Conservation (phyloP, 371 early-diverging fungal genomes). For the Mucor indicus region DNA sequence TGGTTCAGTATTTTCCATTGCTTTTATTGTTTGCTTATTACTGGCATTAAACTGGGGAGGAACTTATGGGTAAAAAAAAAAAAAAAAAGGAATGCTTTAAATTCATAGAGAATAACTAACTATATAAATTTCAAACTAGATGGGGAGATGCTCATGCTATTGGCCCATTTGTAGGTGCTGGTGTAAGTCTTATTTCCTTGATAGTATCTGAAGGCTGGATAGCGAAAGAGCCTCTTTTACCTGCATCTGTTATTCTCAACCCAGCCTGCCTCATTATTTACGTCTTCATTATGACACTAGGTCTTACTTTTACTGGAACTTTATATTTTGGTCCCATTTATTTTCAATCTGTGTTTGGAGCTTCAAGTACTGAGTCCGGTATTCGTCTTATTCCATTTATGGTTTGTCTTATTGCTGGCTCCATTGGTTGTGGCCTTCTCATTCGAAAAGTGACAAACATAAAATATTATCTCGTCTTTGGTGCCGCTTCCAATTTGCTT, state of each 20-base stretch:
- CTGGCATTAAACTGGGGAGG: constrained; percentile 54
- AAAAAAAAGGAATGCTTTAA: too few species aligned
- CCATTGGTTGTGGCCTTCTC: constrained; percentile 26
- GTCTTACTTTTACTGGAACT: constrained; percentile 66
- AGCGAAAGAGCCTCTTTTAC: constrained; percentile 47
- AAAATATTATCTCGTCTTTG: constrained; percentile 28
- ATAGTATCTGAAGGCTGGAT: constrained; percentile 45
- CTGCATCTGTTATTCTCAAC: constrained; percentile 17
- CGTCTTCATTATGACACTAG: constrained; percentile 55
- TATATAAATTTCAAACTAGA: not conserved
- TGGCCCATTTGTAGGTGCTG: constrained; percentile 43
- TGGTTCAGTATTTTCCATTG: constrained; percentile 38
- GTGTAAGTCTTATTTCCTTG: constrained; percentile 37
- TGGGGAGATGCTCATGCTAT: constrained; percentile 54
- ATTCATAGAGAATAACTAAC: too few species aligned
- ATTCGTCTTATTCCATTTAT: constrained; percentile 44
- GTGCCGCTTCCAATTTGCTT: constrained; percentile 27
- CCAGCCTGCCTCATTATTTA: constrained; percentile 46
- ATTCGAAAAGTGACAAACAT: constrained; percentile 18
- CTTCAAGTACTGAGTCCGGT: constrained; percentile 34
- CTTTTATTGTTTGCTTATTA: constrained; percentile 42
- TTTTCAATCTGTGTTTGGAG: constrained; percentile 50
- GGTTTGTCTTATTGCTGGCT: constrained; percentile 35
- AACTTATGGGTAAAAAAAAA: constrained; percentile 20
- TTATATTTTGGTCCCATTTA: constrained; percentile 70